A percentile compares a stretch with the other conserved stretches of the same genome.
phyloP scores from a whole-genome alignment of 2,329 filamentous ascomycete genomes.

The Ceratocystis huliohia region DNA sequence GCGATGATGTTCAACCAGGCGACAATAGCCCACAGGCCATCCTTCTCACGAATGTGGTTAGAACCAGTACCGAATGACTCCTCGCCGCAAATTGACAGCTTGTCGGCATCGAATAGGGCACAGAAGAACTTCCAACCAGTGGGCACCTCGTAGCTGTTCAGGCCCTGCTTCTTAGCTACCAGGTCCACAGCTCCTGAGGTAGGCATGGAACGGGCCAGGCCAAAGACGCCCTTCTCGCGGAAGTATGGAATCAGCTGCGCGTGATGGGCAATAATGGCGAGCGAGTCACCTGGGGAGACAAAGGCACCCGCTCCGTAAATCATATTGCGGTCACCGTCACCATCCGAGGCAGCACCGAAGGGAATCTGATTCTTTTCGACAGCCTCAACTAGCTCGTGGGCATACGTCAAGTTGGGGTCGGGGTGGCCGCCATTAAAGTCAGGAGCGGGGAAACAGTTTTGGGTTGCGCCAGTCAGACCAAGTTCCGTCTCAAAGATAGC shows the following conservation, averaged over 20 bases:
- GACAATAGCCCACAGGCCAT: conserved; percentile 92
- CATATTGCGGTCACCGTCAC: conserved; percentile 99
- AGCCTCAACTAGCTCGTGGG: conserved; percentile 82
- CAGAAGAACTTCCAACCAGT: conserved; percentile 99
- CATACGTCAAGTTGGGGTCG: conserved; percentile 95
- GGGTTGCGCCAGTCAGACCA: conserved; percentile 62
- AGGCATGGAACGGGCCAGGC: conserved; percentile 92
- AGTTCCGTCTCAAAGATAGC: conserved; percentile 94
- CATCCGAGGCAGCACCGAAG: conserved; percentile 92
- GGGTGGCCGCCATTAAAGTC: conserved; percentile 97
- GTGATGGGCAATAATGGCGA: conserved; percentile 97
- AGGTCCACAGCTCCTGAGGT: conserved; percentile 91
- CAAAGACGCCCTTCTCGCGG: conserved; percentile 91
- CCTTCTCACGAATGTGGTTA: conserved; percentile 98
- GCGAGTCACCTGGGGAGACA: conserved; percentile 90
- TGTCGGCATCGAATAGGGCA: conserved; percentile 82
- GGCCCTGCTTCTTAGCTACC: conserved; percentile 85
- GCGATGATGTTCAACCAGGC: conserved; percentile 99
- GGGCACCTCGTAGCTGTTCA: conserved; percentile 89
- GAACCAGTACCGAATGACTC: conserved; percentile 96
- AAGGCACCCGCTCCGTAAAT: conserved; percentile 96
- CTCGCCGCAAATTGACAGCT: conserved; percentile 96
- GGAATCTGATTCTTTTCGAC: conserved; percentile 87
- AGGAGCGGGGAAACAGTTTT: conserved; percentile 84
- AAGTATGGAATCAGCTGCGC: conserved; percentile 96